Base-by-base conservation (phyloP, 2,329 filamentous ascomycete species). In the Fusarium redolens region DNA sequence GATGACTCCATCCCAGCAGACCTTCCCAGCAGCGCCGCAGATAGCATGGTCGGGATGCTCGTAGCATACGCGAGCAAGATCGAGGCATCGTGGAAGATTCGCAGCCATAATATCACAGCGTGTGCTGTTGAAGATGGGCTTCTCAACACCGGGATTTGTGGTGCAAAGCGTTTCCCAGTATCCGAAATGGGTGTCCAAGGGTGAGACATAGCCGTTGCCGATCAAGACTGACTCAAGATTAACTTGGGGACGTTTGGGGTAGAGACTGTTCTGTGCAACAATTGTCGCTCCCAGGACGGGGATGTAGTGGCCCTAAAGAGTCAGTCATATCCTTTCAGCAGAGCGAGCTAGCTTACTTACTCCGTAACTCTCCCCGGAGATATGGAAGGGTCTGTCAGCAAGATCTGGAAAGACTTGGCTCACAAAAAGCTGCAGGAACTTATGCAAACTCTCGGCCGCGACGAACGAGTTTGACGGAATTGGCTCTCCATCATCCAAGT, bases 151-250 rank as follows among this genome's bases (percentile, higher is more conserved):
- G 0, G 72, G 69, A 7, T 73, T 73, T 1, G 73, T 74, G 4
- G 68, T 75, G 57, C 73, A 75, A 3, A 75, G 71, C 0, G 73
- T 75, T 5, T 75, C 73, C 59, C 72, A 75, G 30, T 75, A 75
- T 28, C 73, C 73, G 13, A 61, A 75, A 1, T 69, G 60, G 0
- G 68, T 76, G 17, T 75, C 73, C 6, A 75, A 7, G 0, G 71
- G 73, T 3, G 73, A 75, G 20, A 75, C 64, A 7, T 72, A 75
- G 3, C 62, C 73, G n/a, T 75, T 73, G 0, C 73, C 73, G 5
- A 74, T 76, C 6, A 75, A 61, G 0, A 76, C 62, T 7, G 59
- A 68, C 10, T 65, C 64, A 0, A 75, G 61, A 7, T 71, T 73
- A 2, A 75, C 44, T 10, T 73, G 45, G 1, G 61, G 70, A 2